Evolutionary conservation across 1,139 yeast species (phyloP), one percentile per base, ranked within the genome.

Genomic region (Candida sojae): DNA sequence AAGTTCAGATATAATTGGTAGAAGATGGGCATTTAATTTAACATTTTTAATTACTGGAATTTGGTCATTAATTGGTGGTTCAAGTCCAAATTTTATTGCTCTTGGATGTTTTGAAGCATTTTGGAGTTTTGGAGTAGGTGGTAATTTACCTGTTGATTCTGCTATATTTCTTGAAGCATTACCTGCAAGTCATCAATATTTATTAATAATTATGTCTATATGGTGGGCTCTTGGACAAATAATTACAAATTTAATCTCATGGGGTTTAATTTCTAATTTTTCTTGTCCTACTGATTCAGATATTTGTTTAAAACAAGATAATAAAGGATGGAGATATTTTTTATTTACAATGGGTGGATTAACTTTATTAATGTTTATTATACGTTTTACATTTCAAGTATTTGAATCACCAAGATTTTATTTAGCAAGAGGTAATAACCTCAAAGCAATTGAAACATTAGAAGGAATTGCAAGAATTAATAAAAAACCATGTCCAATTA

Each of bases 71-170:
- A 57, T 67, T 28, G 70, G 77, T 1, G 79, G 79, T 0, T 59
- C 70, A 0, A 58, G 72, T 10, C 77, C 78, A 6, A 73, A 67
- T 48, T 73, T 73, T 57, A 76, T 69, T 5, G 71, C 76, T 21
- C 53, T 71, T 8, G 77, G 75, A 2, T 62, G 64, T 0, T 72
- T 72, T 55, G 67, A 59, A 29, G 63, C 77, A 0, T 61, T 73
- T 17, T 73, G 78, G 77, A 68, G 75, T 51, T 68, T 72, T 56
- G 79, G 79, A 0, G 79, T 73, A 5, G 79, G 79, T 2, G 79
- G 79, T 0, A 72, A 73, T 49, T 61, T 72, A 39, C 78, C 78
- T 0, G 77, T 74, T 4, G 79, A 73, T 51, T 68, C 74, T 28
- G 77, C 79, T 3, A 64, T 73, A n/a, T 72, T 73, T 52, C 55